These are phyloP conservation scores for Cylindrodendrum hubeiense DNA, from an alignment of 2,329 filamentous ascomycete genomes.

Conservation along the genomic window DNA sequence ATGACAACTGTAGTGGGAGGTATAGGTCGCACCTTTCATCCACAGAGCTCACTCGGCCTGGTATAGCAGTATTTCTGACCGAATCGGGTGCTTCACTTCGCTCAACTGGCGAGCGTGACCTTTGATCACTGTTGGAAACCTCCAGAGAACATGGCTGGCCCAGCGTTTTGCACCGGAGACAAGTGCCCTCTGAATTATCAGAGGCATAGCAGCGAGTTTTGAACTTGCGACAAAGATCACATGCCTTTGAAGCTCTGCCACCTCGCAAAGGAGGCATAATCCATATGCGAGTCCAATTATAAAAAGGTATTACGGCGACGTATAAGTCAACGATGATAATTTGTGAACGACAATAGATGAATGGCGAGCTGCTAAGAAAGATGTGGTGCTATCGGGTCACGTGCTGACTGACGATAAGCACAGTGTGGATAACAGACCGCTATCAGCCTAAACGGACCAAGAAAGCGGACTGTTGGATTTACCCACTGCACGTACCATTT, in stretches of 20 bases:
- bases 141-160: slow-evolving; percentile 38
- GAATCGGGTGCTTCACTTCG: not conserved
- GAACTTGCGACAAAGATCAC: slow-evolving; percentile 40
- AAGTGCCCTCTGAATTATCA: slow-evolving; percentile 15
- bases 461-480: too few species aligned
- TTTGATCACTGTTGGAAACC: not conserved
- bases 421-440: too few species aligned
- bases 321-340: too few species aligned
- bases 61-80: not conserved
- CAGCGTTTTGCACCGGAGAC: slow-evolving; percentile 43
- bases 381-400: slow-evolving; percentile 32
- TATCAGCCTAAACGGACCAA: too few species aligned
- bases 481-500: too few species aligned
- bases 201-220: slow-evolving; percentile 45
- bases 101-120: not conserved
- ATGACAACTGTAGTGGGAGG: too few species aligned
- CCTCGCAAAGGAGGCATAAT: slow-evolving; percentile 40
- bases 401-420: slow-evolving; percentile 11
- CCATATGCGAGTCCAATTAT: not conserved
- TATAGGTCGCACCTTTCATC: too few species aligned
- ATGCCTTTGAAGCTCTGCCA: slow-evolving; percentile 43
- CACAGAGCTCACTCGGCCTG: too few species aligned
- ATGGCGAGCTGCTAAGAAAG: slow-evolving; percentile 15
- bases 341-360: too few species aligned
- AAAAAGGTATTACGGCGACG: too few species aligned